A percentile compares a stretch with the other conserved stretches of the same genome.
phyloP scores from a whole-genome alignment of 805 yeast genomes.

The Komagataella pseudopastoris region DNA sequence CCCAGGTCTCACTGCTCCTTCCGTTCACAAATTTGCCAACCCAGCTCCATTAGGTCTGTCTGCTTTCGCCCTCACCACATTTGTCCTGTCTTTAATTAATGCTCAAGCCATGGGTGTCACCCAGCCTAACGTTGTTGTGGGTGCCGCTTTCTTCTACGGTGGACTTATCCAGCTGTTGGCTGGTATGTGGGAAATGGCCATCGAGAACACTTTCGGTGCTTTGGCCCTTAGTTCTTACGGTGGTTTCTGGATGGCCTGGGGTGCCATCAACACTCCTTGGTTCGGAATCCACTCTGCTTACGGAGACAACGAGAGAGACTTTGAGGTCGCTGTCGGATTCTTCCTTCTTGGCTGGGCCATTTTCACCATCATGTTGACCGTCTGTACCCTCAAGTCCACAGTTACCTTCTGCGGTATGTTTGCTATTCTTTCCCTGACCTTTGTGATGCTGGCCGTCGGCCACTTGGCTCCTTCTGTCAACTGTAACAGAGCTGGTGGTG shows the following conservation, averaged over 20 bases:
- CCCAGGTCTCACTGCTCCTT: slow-evolving; percentile 48
- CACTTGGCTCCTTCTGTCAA: slow-evolving; percentile 27
- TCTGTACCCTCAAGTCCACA: slow-evolving; percentile 45
- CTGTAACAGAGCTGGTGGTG: slow-evolving; percentile 44
- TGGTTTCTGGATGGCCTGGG: slow-evolving; percentile 71
- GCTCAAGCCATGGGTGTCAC: slow-evolving; percentile 56
- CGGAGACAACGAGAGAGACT: slow-evolving; percentile 24
- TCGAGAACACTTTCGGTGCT: slow-evolving; percentile 68
- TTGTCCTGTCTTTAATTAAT: slow-evolving; percentile 51
- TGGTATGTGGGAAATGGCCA: slow-evolving; percentile 65
- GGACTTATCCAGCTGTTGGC: slow-evolving; percentile 61
- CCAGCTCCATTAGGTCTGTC: slow-evolving; percentile 69
- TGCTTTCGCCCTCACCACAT: slow-evolving; percentile 60
- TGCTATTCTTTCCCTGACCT: slow-evolving; percentile 37
- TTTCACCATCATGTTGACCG: slow-evolving; percentile 43
- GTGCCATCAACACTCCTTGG: slow-evolving; percentile 44
- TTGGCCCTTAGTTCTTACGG: slow-evolving; percentile 48
- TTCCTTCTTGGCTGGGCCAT: slow-evolving; percentile 51
- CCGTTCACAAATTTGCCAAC: slow-evolving; percentile 50
- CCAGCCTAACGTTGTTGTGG: slow-evolving; percentile 46
- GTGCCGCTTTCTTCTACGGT: slow-evolving; percentile 58
- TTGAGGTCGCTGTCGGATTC: slow-evolving; percentile 41
- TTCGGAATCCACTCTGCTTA: slow-evolving; percentile 42
- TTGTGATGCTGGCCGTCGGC: slow-evolving; percentile 37
- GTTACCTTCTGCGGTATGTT: slow-evolving; percentile 39